Conservation (phyloP, 208 protist genomes). For the Crithidia expoeki region DNA sequence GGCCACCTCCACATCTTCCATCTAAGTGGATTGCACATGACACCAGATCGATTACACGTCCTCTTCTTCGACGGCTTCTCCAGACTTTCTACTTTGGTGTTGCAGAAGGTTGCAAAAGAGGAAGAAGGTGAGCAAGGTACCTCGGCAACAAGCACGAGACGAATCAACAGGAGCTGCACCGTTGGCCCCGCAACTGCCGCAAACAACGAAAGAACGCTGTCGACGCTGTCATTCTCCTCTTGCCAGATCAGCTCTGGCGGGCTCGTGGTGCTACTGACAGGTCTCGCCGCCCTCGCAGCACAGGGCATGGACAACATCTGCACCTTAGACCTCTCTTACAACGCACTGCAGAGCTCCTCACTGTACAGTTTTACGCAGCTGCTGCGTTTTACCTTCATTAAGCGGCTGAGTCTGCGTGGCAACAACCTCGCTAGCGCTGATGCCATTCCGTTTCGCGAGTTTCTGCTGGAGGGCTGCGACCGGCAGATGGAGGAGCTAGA, state of each 20-base stretch:
- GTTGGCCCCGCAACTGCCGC: background rate
- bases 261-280: slow-evolving; percentile 60
- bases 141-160: background rate
- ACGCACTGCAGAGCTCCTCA: slow-evolving; percentile 48
- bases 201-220: slow-evolving; percentile 23
- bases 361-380: slow-evolving; percentile 54
- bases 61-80: slow-evolving; percentile 68
- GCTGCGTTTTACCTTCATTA: slow-evolving; percentile 52
- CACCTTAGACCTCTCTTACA: slow-evolving; percentile 79
- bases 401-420: slow-evolving; percentile 65
- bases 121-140: background rate
- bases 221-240: slow-evolving; percentile 67
- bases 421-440: slow-evolving; percentile 64
- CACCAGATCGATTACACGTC: slow-evolving; percentile 61
- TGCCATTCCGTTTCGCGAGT: slow-evolving; percentile 48
- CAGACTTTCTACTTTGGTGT: background rate
- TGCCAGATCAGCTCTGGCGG: slow-evolving; percentile 67
- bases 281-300: slow-evolving; percentile 30
- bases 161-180: background rate
- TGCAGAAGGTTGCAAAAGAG: background rate
- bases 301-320: slow-evolving; percentile 10
- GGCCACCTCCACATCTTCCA: slow-evolving; percentile 64
- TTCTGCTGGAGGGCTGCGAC: slow-evolving; percentile 65
- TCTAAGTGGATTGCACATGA: slow-evolving; percentile 60
- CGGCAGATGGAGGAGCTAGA: slow-evolving; percentile 71